Conservation (phyloP, 208 protist species). For the Trypanosoma avium region DNA sequence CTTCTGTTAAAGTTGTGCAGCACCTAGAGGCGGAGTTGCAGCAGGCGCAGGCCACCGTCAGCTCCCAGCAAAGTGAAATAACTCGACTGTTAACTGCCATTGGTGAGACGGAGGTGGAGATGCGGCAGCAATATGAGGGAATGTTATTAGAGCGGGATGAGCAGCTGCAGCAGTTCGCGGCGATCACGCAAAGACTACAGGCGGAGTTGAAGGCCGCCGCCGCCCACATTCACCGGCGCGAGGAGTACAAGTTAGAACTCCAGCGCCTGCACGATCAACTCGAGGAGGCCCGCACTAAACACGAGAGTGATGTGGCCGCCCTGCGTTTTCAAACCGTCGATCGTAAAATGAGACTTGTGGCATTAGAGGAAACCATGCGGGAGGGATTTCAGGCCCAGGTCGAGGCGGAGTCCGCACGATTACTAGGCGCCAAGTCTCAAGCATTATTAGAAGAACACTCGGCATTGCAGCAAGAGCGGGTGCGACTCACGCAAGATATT, state of each 20-base stretch:
- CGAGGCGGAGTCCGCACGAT: conserved; percentile 35
- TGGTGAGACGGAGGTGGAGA: conserved; percentile 26
- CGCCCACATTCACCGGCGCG: conserved; percentile 55
- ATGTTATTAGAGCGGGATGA: conserved; percentile 64
- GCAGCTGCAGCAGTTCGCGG: conserved; percentile 52
- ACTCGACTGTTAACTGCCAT: conserved; percentile 35
- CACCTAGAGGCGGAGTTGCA: conserved; percentile 50
- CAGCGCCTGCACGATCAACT: conserved; percentile 65
- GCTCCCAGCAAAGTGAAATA: conserved; percentile 38
- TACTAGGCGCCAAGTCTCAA: conserved; percentile 47
- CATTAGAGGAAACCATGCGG: conserved; percentile 73
- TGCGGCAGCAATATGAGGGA: conserved; percentile 47
- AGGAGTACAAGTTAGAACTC: conserved; percentile 63
- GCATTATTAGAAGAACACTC: conserved; percentile 45
- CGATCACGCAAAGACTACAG: conserved; percentile 55
- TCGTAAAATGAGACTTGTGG: conserved; percentile 77
- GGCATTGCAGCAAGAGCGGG: conserved; percentile 52
- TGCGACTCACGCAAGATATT: conserved; percentile 55
- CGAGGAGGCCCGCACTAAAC: conserved; percentile 44
- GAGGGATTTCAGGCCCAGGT: conserved; percentile 57
- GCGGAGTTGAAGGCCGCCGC: conserved; percentile 57
- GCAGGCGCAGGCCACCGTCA: conserved; percentile 27
- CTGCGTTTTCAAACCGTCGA: conserved; percentile 82
- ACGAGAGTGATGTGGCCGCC: conserved; percentile 64
- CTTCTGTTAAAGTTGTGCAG: conserved; percentile 56